These are phyloP conservation scores for Trametes versicolor DNA, from an alignment of 1,284 basidiomycete species.

Conservation along the genomic window DNA sequence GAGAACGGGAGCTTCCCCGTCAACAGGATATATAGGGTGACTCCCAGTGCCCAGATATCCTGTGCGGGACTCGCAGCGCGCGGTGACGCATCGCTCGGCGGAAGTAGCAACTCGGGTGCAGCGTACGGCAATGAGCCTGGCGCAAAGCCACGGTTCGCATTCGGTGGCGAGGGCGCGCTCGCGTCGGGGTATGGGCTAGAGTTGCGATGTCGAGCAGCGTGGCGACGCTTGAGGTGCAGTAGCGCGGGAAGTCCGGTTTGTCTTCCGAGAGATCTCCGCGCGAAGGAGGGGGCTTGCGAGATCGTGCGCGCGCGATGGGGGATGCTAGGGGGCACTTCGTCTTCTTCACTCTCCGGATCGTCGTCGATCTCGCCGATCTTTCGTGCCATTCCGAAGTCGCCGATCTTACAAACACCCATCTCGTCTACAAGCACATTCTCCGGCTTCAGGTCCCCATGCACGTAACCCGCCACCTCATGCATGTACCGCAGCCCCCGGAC, in stretches of 20 bases:
- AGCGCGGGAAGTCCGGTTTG: slow-evolving; percentile 42
- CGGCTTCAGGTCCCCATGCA: slow-evolving; percentile 95
- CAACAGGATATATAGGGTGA: slow-evolving; percentile 86
- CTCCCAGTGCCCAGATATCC: slow-evolving; percentile 94
- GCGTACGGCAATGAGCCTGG: slow-evolving; percentile 93
- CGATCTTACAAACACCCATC: slow-evolving; percentile 81
- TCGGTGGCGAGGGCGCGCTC: slow-evolving; percentile 37
- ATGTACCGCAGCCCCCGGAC: slow-evolving; percentile 88
- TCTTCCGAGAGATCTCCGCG: slow-evolving; percentile 36
- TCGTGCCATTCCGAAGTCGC: slow-evolving; percentile 86
- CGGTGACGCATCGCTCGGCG: slow-evolving; percentile 43
- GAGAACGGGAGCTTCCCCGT: slow-evolving; percentile 84
- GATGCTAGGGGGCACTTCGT: slow-evolving; percentile 44
- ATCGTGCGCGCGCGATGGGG: slow-evolving; percentile 35
- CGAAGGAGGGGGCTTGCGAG: slow-evolving; percentile 32
- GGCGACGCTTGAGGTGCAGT: slow-evolving; percentile 48
- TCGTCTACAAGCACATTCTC: slow-evolving; percentile 96
- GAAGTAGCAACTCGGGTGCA: slow-evolving; percentile 79
- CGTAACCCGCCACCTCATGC: slow-evolving; percentile 80
- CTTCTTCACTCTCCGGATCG: slow-evolving; percentile 46
- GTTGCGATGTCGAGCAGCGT: slow-evolving; percentile 62
- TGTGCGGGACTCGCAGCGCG: slow-evolving; percentile 70
- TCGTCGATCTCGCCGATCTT: slow-evolving; percentile 58
- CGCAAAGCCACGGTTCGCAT: slow-evolving; percentile 58
- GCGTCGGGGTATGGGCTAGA: slow-evolving; percentile 61